A percentile compares a stretch with the other conserved stretches of the same genome.
Evolutionary conservation across 2,329 filamentous ascomycete genomes (phyloP).

Genomic region (Calcarisporium arbuscula): DNA sequence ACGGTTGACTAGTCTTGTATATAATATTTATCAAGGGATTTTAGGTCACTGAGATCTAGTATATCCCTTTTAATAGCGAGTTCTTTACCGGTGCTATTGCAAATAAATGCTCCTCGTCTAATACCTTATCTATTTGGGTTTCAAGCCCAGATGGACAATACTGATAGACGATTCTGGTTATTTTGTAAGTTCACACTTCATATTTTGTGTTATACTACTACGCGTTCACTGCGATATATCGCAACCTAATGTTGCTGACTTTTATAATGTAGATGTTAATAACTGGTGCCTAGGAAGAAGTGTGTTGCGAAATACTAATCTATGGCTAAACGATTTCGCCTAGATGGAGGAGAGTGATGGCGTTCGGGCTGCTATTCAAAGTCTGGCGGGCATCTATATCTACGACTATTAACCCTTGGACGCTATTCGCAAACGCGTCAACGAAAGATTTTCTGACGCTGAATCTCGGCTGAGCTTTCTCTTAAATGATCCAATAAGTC

Average conservation of each 20-base stretch:
- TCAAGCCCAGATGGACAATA: slow-evolving; percentile 25
- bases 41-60: no score
- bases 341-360: slow-evolving; percentile 29
- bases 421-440: slow-evolving; percentile 24
- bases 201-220: no score
- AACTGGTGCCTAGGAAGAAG: slow-evolving; percentile 36
- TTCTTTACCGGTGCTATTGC: no score
- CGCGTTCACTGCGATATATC: no score
- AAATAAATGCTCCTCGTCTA: no score
- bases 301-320: slow-evolving; percentile 29
- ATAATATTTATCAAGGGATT: no score
- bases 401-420: slow-evolving; percentile 32
- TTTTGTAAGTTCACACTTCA: slow-evolving; percentile 26
- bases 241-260: no score
- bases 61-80: no score
- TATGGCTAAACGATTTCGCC: slow-evolving; percentile 33
- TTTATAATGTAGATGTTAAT: slow-evolving; percentile 23
- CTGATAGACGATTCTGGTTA: slow-evolving; percentile 25
- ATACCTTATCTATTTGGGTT: slow-evolving; percentile 24
- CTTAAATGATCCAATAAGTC: slow-evolving; percentile 17
- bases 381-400: slow-evolving; percentile 33
- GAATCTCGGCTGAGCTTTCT: slow-evolving; percentile 23
- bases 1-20: no score
- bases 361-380: slow-evolving; percentile 31
- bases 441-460: slow-evolving; percentile 24